A percentile compares a stretch with the other conserved stretches of the same genome.
Conservation (phyloP, 805 yeast genomes). For the Ogataea pini region DNA sequence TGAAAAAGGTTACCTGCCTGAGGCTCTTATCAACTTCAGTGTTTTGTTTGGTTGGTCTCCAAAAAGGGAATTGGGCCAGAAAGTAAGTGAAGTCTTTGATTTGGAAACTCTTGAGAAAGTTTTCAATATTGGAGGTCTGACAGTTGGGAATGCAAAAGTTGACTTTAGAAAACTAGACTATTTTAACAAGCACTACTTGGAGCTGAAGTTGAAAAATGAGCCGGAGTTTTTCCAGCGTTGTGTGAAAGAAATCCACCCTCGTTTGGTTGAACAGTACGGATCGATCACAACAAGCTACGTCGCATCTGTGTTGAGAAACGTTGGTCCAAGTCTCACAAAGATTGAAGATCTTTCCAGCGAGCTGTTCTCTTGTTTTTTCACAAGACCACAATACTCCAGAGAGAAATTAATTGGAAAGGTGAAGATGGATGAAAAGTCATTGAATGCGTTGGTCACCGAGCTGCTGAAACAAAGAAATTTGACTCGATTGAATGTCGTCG, state of each 20-base stretch:
- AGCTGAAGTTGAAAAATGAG: constrained; percentile 40
- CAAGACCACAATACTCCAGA: constrained; percentile 34
- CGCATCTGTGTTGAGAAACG: constrained; percentile 39
- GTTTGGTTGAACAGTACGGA: constrained; percentile 19
- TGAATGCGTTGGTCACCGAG: constrained; percentile 9
- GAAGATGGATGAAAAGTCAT: constrained; percentile 15
- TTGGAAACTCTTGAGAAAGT: constrained; percentile 50
- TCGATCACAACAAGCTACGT: constrained; percentile 36
- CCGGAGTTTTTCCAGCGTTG: constrained; percentile 38
- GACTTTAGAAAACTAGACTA: constrained; percentile 71
- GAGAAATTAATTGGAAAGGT: constrained; percentile 18
- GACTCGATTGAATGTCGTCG: constrained; percentile 13
- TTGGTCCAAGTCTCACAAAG: constrained; percentile 53
- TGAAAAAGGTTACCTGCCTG: constrained; percentile 72
- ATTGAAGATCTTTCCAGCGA: constrained; percentile 50
- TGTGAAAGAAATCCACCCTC: constrained; percentile 34
- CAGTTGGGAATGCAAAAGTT: constrained; percentile 93
- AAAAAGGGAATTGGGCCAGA: constrained; percentile 50
- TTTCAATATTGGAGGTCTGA: constrained; percentile 71
- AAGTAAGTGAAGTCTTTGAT: constrained; percentile 51
- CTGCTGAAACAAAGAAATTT: constrained; percentile 11
- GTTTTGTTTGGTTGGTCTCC: constrained; percentile 97
- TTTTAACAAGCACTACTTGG: constrained; percentile 75
- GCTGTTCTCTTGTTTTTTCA: constrained; percentile 51
- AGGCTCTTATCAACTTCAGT: constrained; percentile 82